phyloP scores from a whole-genome alignment of 192 early-diverging fungal genomes.

The Umbelopsis isabellina region DNA sequence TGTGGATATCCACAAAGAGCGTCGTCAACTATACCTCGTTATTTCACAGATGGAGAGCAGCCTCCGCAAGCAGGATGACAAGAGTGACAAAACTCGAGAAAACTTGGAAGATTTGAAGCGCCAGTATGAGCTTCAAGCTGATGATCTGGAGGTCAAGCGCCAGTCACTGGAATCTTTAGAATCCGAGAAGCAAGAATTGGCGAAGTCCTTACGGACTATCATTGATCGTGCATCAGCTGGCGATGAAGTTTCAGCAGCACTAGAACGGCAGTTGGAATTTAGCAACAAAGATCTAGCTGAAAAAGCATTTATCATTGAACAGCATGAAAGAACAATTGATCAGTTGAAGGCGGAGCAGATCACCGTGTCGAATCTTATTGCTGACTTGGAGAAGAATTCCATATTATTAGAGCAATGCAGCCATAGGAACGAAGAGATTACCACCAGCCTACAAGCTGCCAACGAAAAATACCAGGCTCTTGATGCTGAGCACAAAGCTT shows the following conservation, averaged over 20 bases:
- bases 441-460: background rate
- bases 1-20: conserved; percentile 29
- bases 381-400: background rate
- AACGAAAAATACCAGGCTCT: background rate
- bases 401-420: no score
- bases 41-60: conserved; percentile 31
- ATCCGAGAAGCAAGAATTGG: conserved; percentile 22
- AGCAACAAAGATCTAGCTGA: conserved; percentile 10
- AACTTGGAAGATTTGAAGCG: conserved; percentile 33
- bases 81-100: conserved; percentile 25
- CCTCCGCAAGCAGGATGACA: conserved; percentile 30
- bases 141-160: conserved; percentile 34
- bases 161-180: conserved; percentile 21
- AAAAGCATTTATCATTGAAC: background rate
- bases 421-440: conserved; percentile 4
- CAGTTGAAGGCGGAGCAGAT: conserved; percentile 21
- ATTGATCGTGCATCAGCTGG: conserved; percentile 25
- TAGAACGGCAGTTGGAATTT: conserved; percentile 6
- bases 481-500: conserved; percentile 10
- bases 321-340: conserved; percentile 18
- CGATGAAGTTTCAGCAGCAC: background rate
- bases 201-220: conserved; percentile 9
- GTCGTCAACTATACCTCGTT: conserved; percentile 32
- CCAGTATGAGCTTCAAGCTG: conserved; percentile 30
- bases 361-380: background rate